phyloP scores from a whole-genome alignment of 805 yeast genomes.

The Nakazawaea wyomingensis region DNA sequence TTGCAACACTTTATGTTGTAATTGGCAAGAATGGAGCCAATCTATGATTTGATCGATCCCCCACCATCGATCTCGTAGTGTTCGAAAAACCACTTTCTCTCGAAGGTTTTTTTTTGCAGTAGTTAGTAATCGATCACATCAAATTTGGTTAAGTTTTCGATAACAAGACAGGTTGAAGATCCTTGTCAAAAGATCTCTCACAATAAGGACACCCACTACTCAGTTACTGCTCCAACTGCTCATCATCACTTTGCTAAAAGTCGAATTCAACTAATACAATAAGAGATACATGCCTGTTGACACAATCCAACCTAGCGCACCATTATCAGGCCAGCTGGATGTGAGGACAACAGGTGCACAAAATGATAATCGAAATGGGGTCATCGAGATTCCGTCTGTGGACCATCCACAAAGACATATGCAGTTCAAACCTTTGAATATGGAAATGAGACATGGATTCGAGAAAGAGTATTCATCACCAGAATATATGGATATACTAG shows the following conservation, averaged over 20 bases:
- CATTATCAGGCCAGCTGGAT: neutral
- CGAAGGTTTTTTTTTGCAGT: neutral
- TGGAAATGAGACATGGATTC: slow-evolving; percentile 63
- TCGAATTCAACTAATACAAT: too few relatives aligned
- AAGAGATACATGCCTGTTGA: slow-evolving; percentile 2
- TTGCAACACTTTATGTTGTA: too few relatives aligned
- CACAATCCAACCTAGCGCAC: neutral
- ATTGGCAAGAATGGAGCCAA: too few relatives aligned
- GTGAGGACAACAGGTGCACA: neutral
- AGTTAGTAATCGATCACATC: neutral
- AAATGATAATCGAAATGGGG: neutral
- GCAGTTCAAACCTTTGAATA: slow-evolving; percentile 44
- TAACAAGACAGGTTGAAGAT: too few relatives aligned
- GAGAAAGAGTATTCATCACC: slow-evolving; percentile 53
- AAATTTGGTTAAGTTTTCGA: neutral
- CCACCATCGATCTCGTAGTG: too few relatives aligned
- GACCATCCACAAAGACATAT: neutral
- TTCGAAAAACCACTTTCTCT: neutral
- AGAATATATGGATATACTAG: slow-evolving; percentile 48
- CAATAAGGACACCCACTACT: too few relatives aligned
- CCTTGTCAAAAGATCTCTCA: too few relatives aligned
- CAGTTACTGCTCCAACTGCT: too few relatives aligned
- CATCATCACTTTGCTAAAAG: too few relatives aligned
- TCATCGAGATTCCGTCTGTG: neutral
- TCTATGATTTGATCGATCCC: too few relatives aligned